Conservation (phyloP, 768 basidiomycete genomes). For the Phallus indusiatus region DNA sequence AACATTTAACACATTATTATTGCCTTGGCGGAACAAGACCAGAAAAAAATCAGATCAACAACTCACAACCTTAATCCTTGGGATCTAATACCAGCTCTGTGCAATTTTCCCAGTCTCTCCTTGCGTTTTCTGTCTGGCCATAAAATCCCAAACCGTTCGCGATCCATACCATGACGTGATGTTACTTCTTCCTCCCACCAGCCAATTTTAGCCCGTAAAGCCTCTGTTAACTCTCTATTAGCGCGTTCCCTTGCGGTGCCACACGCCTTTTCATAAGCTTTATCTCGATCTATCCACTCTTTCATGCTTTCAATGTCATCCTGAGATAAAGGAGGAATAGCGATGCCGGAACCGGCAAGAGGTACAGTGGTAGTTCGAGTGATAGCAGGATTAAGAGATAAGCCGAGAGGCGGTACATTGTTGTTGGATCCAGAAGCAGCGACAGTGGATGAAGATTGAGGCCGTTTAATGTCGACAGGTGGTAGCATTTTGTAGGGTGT, state of each 20-base stretch:
- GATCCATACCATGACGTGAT: slow-evolving; percentile 25
- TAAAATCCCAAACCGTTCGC: slow-evolving; percentile 43
- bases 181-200: slow-evolving; percentile 59
- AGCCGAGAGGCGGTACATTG: slow-evolving; percentile 32
- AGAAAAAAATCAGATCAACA: slow-evolving; percentile 6
- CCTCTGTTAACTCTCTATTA: slow-evolving; percentile 35
- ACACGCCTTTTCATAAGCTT: slow-evolving; percentile 40
- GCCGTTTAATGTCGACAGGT: slow-evolving; percentile 14
- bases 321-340: slow-evolving; percentile 44
- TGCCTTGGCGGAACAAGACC: slow-evolving; percentile 1
- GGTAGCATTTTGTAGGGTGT: slow-evolving; percentile 2
- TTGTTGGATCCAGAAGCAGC: slow-evolving; percentile 17
- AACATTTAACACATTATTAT: slow-evolving; percentile 1
- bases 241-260: slow-evolving; percentile 44
- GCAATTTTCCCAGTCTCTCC: slow-evolving; percentile 31
- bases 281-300: slow-evolving; percentile 56
- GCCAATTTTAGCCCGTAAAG: slow-evolving; percentile 20
- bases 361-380: slow-evolving; percentile 58
- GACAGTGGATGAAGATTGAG: slow-evolving; percentile 13
- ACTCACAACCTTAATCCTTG: slow-evolving; percentile 75
- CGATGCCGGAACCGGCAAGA: slow-evolving; percentile 37
- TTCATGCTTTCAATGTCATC: slow-evolving; percentile 45
- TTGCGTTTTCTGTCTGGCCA: slow-evolving; percentile 39
- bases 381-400: slow-evolving; percentile 42
- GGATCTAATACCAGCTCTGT: slow-evolving; percentile 41